These are phyloP conservation scores for Besnoitia besnoiti DNA, from an alignment of 169 alveolate species.

Conservation along the genomic window DNA sequence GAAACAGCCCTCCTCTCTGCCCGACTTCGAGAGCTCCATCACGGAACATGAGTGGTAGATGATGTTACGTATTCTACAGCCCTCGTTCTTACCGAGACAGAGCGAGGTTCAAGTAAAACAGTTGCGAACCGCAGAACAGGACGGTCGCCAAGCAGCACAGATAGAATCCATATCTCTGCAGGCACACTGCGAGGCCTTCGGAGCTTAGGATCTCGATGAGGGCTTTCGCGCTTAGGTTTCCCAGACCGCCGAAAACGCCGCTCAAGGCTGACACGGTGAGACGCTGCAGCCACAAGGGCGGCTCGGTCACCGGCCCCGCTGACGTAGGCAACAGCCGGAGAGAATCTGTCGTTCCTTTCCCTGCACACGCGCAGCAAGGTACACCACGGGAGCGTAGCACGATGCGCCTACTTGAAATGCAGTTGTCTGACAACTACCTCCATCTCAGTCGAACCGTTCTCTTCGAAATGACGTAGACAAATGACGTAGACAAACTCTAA, in stretches of 20 bases:
- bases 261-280: constrained; percentile 22
- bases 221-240: constrained; percentile 50
- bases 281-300: constrained; percentile 43
- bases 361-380: too few species aligned
- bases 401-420: too few species aligned
- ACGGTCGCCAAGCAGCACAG: neutral
- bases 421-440: too few species aligned
- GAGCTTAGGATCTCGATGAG: constrained; percentile 11
- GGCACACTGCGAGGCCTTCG: neutral
- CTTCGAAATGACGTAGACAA: too few species aligned
- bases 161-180: neutral
- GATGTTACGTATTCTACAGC: too few species aligned
- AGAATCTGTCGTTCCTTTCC: neutral
- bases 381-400: too few species aligned
- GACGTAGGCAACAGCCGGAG: neutral
- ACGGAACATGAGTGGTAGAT: too few species aligned
- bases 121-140: constrained; percentile 34
- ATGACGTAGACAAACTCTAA: too few species aligned
- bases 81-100: constrained; percentile 30
- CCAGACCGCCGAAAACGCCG: constrained; percentile 46
- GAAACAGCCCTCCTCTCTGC: too few species aligned
- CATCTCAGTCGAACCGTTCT: too few species aligned
- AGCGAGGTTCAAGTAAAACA: constrained; percentile 39
- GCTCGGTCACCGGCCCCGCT: neutral
- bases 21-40: too few species aligned